Base-by-base conservation (phyloP, 306 rosid species). In the Nissolia schottii region DNA sequence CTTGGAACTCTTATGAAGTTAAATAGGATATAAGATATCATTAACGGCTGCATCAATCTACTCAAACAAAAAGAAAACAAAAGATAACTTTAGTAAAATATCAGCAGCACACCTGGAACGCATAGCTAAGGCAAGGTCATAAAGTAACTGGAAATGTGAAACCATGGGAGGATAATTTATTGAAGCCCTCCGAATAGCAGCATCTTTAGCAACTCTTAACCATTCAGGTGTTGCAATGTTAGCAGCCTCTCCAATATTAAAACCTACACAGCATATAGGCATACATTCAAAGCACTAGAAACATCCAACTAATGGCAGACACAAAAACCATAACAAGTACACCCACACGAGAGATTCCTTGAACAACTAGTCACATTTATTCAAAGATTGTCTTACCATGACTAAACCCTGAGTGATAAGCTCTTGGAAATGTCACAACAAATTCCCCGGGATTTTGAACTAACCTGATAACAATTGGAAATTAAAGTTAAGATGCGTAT, bases 181-280 rank as follows among this genome's bases (percentile, higher is more conserved):
- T 57, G 97, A 95, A 74, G 99, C 99, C 85, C 99, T 88, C 75
- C 97, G 90, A 67, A 95, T 84, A 46, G 99, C 99, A 79, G 97
- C 99, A 78, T 95, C 96, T 74, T 92, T 95, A 32, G 99, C 99
- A 79, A 95, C 84, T 64, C 85, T 85, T 87, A 95, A 85, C 99
- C 99, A 95, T 82, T 95, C 97, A 58, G 99, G 99, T 67, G 99
- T 95, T 10, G 99, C 99, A 81, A 95, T 92, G 81, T 95, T 95
- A 2, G 99, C 96, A 69, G 99, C 99, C 87, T 95, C 99, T 63
- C 85, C 99, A 51, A 93, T 92, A 80, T 95, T 95, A 80, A 95
- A 95, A 68, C 99, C 99, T 95, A 77, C 63, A 82, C 51, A 61
- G 48, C 46, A 77, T 27, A 54, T 49, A 57, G 50, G 46, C 46